Conservation (phyloP, 371 early-diverging fungal genomes). For the Haplosporangium sp. region DNA sequence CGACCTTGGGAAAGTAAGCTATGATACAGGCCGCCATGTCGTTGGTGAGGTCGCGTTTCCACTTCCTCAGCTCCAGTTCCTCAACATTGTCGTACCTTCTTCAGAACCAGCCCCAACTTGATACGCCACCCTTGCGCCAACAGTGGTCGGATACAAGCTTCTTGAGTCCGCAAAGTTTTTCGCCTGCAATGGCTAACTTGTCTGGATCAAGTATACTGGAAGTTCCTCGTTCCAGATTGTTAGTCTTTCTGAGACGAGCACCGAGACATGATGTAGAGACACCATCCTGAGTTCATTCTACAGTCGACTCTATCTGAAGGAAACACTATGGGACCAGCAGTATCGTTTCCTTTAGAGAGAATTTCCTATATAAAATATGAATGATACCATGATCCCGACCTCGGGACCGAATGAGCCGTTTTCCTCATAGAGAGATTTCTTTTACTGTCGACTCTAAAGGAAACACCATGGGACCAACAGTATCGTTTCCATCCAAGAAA, state of each 20-base stretch:
- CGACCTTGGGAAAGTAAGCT: constrained; percentile 9
- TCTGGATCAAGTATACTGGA: neutral
- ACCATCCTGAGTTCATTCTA: constrained; percentile 8
- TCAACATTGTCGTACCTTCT: constrained; percentile 12
- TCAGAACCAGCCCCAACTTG: constrained; percentile 8
- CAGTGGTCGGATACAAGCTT: neutral
- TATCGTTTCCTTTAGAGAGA: no score
- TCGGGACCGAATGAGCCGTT: no score
- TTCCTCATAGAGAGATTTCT: no score
- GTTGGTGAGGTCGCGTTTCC: neutral
- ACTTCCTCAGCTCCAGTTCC: constrained; percentile 8
- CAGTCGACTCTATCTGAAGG: no score
- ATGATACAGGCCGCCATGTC: constrained; percentile 7
- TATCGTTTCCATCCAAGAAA: no score
- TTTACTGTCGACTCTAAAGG: no score
- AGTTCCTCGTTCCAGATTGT: neutral
- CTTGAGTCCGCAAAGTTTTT: constrained; percentile 5
- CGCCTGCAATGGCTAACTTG: neutral
- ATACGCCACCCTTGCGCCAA: neutral
- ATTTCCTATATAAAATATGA: no score
- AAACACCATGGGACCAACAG: no score
- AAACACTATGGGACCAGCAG: no score
- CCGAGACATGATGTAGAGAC: constrained; percentile 15
- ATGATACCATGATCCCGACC: no score
- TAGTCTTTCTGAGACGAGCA: constrained; percentile 12